phyloP scores from a whole-genome alignment of 1,139 yeast species.

The Kodamaea arcana region DNA sequence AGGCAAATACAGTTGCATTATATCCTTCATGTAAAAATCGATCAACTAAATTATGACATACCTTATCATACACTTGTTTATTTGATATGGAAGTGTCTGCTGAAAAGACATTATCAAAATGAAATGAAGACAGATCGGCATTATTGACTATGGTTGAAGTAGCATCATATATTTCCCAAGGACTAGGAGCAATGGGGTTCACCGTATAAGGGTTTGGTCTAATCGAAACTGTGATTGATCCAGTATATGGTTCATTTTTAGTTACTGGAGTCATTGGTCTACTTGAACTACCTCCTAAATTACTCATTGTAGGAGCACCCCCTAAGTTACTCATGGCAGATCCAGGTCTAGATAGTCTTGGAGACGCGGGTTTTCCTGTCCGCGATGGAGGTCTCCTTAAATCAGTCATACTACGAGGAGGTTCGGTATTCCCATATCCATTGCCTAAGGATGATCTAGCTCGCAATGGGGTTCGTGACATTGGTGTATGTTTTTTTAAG shows the following conservation, averaged over 20 bases:
- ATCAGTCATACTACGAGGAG: conserved; percentile 11
- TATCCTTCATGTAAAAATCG: conserved; percentile 68
- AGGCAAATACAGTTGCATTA: conserved; percentile 88
- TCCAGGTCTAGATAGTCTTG: conserved; percentile 30
- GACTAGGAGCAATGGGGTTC: conserved; percentile 19
- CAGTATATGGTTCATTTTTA: conserved; percentile 42
- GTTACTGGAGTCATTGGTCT: conserved; percentile 41
- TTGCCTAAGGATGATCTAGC: conserved; percentile 13
- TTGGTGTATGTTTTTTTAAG: conserved; percentile 1
- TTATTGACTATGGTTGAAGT: conserved; percentile 43
- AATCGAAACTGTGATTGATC: conserved; percentile 49
- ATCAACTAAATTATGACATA: conserved; percentile 60
- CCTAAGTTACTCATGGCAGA: conserved; percentile 32
- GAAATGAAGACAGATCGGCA: conserved; percentile 52
- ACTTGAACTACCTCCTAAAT: conserved; percentile 5
- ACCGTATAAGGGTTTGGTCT: conserved; percentile 49
- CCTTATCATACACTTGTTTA: conserved; percentile 52
- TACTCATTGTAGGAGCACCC: conserved; percentile 12
- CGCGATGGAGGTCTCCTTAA: conserved; percentile 22
- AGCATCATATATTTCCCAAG: conserved; percentile 43
- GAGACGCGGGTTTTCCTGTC: conserved; percentile 18
- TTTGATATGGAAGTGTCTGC: conserved; percentile 45
- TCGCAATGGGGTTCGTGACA: conserved; percentile 14
- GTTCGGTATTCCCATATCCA: conserved; percentile 4
- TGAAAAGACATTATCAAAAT: conserved; percentile 74